phyloP scores from a whole-genome alignment of 2,329 filamentous ascomycete species.

The Leptosphaerulina australis region DNA sequence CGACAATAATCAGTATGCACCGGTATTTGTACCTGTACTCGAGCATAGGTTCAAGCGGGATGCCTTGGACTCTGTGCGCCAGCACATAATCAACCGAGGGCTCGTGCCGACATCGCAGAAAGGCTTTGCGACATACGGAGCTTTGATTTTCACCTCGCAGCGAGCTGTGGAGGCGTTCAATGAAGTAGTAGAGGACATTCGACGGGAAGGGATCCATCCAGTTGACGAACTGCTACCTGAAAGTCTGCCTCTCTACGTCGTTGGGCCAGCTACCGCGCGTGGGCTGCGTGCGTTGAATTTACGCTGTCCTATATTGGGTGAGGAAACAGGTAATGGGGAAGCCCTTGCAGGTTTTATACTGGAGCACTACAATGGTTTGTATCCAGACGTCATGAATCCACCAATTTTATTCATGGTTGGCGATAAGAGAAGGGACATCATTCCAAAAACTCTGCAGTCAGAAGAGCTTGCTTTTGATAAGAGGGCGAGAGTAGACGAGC shows the following conservation, averaged over 20 bases:
- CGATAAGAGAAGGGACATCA: slow-evolving; percentile 86
- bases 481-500: slow-evolving; percentile 73
- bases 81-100: slow-evolving; percentile 56
- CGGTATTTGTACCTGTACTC: slow-evolving; percentile 77
- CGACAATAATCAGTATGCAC: slow-evolving; percentile 60
- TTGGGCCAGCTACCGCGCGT: slow-evolving; percentile 79
- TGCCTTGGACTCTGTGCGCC: slow-evolving; percentile 61
- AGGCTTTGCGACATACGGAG: slow-evolving; percentile 63
- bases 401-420: slow-evolving; percentile 86
- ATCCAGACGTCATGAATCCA: slow-evolving; percentile 54
- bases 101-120: slow-evolving; percentile 38
- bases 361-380: slow-evolving; percentile 68
- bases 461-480: slow-evolving; percentile 54
- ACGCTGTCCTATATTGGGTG: slow-evolving; percentile 70
- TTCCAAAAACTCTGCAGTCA: slow-evolving; percentile 78
- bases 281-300: slow-evolving; percentile 65
- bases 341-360: slow-evolving; percentile 79
- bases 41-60: slow-evolving; percentile 70
- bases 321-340: slow-evolving; percentile 84
- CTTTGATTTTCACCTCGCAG: slow-evolving; percentile 84
- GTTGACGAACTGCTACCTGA: slow-evolving; percentile 49
- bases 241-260: slow-evolving; percentile 73
- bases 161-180: slow-evolving; percentile 80
- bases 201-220: slow-evolving; percentile 38
- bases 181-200: slow-evolving; percentile 63